Percentiles rank a stretch among this genome's conserved stretches.
Evolutionary conservation across 148 eudicot genomes (phyloP).

Genomic region (Diospyros lotus): DNA sequence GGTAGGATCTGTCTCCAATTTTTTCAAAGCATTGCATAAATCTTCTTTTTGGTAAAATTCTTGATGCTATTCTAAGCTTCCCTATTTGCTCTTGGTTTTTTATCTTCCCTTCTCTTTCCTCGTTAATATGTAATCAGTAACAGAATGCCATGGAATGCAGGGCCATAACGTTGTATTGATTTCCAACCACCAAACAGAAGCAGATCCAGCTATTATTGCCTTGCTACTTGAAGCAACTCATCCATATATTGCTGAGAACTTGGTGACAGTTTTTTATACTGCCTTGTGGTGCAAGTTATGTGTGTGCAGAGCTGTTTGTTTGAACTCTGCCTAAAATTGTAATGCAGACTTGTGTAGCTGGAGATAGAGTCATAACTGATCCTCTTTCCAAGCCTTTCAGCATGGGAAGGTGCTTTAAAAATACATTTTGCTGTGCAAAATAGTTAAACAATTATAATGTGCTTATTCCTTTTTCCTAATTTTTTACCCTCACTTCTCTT

Average conservation of each 20-base stretch:
- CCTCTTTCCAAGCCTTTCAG: constrained; percentile 99
- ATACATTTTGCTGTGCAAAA: not conserved
- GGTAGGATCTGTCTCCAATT: not conserved
- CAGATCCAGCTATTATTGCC: constrained; percentile 95
- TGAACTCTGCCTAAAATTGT: constrained; percentile 13
- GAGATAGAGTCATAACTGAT: constrained; percentile 95
- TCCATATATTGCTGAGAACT: constrained; percentile 64
- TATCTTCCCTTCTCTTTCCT: not conserved
- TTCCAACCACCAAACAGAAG: constrained; percentile 98
- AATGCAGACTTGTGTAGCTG: constrained; percentile 84
- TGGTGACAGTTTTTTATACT: constrained; percentile 40
- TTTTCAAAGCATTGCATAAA: not conserved
- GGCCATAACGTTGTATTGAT: constrained; percentile 90
- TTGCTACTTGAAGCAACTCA: constrained; percentile 73
- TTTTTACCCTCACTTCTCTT: constrained; percentile 9
- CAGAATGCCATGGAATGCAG: constrained; percentile 36
- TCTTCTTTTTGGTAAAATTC: constrained; percentile 7
- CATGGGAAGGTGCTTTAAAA: constrained; percentile 83
- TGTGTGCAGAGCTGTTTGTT: not conserved
- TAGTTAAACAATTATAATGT: not conserved
- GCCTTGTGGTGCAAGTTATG: constrained; percentile 11
- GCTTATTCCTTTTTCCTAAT: not conserved
- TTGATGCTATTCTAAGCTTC: not conserved
- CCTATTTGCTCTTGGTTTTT: not conserved
- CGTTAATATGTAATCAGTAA: constrained; percentile 2